Base-by-base conservation (phyloP, 495 filamentous ascomycete genomes). In the Beverwykella pulmonaria region DNA sequence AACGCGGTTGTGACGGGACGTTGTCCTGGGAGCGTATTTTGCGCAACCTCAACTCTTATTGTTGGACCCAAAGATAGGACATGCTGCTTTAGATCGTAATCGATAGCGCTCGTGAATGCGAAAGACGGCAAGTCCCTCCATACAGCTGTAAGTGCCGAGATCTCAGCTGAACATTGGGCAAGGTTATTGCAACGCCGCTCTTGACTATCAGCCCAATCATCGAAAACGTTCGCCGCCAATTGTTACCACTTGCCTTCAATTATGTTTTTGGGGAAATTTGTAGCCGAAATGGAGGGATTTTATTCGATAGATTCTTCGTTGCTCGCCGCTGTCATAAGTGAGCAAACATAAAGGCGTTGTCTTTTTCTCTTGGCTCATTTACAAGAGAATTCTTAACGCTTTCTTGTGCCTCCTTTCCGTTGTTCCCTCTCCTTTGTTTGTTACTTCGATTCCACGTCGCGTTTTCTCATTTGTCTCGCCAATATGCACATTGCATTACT, bases 401-500 rank as follows among this genome's bases (percentile, higher is more conserved):
- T 34, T 34, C 8, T n/a, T n/a, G 32, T 34, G 32, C 15, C 39
- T n/a, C 39, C 15, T n/a, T 44, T 44, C 9, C 39, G 6, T 14
- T 15, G 8, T 44, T n/a, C 17, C 39, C 39, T 44, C 17, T 44
- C 39, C 17, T 12, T 3, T 9, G 5, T 44, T 44, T 44, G 6
- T 9, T 44, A 3, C 8, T n/a, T 14, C 2, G 17, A 3, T n/a
- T 44, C 17, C 39, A 12, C 17, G 39, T 44, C 39, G 39, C 39
- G 6, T n/a, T 57, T 44, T 29, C 27, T 29, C 54, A 8, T 19
- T n/a, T 15, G 46, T 20, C 26, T 55, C 10, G 10, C 32, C 22
- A 47, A 19, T 19, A 63, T 63, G 60, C 50, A 30, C 20, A 2
- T 55, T 47, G 25, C 32, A 27, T 27, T 22, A 17, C 2, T 60